Percentiles rank a stretch among this genome's conserved stretches.
phyloP scores from a whole-genome alignment of 305 asterid genomes.

The Andrographis paniculata region DNA sequence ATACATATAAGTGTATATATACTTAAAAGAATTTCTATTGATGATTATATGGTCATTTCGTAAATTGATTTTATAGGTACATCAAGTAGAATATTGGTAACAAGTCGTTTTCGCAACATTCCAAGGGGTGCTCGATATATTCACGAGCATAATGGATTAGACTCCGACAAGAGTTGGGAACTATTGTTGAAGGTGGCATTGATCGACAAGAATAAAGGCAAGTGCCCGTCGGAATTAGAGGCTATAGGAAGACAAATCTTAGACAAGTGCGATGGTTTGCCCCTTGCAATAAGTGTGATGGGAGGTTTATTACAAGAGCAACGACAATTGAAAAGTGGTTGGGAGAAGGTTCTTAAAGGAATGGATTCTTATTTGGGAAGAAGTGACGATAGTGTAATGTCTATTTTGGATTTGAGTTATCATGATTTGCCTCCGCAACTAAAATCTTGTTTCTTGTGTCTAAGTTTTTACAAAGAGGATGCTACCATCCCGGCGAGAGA shows the following conservation, averaged over 20 bases:
- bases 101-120: not conserved
- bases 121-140: not conserved
- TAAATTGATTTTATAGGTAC: too few species aligned
- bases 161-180: not conserved
- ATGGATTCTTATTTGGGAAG: not conserved
- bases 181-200: not conserved
- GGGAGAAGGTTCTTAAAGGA: not conserved
- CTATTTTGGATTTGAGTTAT: slow-evolving; percentile 16
- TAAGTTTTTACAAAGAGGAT: too few species aligned
- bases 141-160: not conserved
- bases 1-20: not conserved
- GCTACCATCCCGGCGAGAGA: too few species aligned
- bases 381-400: not conserved
- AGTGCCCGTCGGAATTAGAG: not conserved
- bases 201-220: not conserved
- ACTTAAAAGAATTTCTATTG: not conserved
- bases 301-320: not conserved
- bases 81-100: not conserved
- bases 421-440: slow-evolving; percentile 15
- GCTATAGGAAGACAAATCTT: not conserved
- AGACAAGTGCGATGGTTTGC: not conserved
- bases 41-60: not conserved
- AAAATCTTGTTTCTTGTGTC: slow-evolving; percentile 16
- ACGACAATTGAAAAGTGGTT: not conserved
- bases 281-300: not conserved